Conservation (phyloP, 306 rosid species). For the Sechiopsis laciniata region DNA sequence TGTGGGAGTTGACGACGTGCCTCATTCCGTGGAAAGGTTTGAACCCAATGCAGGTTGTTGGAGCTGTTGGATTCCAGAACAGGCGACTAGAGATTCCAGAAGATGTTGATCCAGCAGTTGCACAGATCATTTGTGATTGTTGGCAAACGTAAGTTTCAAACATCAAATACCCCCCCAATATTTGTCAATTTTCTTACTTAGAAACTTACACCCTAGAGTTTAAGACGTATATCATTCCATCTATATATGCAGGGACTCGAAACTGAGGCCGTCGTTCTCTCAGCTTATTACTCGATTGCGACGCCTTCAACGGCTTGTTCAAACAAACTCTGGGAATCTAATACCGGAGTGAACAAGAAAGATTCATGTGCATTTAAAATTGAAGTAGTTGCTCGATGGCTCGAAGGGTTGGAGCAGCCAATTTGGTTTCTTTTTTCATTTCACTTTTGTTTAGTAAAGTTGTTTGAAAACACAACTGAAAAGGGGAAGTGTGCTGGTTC, state of each 20-base stretch:
- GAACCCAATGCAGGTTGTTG: slow-evolving; percentile 99
- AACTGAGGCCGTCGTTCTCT: slow-evolving; percentile 86
- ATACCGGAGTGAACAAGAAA: slow-evolving; percentile 32
- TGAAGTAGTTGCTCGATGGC: slow-evolving; percentile 44
- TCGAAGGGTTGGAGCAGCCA: slow-evolving; percentile 64
- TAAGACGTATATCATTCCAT: not conserved
- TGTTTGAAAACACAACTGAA: slow-evolving; percentile 32
- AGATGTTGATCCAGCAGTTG: slow-evolving; percentile 65
- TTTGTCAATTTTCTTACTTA: not conserved
- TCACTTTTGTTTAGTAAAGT: slow-evolving; percentile 24
- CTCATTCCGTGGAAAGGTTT: slow-evolving; percentile 86
- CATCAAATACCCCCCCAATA: too few species aligned
- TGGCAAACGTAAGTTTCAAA: slow-evolving; percentile 72
- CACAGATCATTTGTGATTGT: slow-evolving; percentile 79
- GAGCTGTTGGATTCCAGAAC: slow-evolving; percentile 98
- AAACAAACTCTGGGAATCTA: slow-evolving; percentile 33
- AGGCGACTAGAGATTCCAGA: slow-evolving; percentile 92
- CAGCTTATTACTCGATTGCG: slow-evolving; percentile 69
- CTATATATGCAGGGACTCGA: slow-evolving; percentile 51
- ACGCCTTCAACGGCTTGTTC: slow-evolving; percentile 48
- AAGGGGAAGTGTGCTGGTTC: slow-evolving; percentile 62
- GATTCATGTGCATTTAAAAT: slow-evolving; percentile 39
- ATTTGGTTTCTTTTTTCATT: slow-evolving; percentile 19
- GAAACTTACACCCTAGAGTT: not conserved
- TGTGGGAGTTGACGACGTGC: slow-evolving; percentile 82